Percentiles rank a stretch among this genome's conserved stretches.
These are phyloP conservation scores for Globisporangium yorkense DNA, from an alignment of 352 stramenopile genomes.

Conservation along the genomic window DNA sequence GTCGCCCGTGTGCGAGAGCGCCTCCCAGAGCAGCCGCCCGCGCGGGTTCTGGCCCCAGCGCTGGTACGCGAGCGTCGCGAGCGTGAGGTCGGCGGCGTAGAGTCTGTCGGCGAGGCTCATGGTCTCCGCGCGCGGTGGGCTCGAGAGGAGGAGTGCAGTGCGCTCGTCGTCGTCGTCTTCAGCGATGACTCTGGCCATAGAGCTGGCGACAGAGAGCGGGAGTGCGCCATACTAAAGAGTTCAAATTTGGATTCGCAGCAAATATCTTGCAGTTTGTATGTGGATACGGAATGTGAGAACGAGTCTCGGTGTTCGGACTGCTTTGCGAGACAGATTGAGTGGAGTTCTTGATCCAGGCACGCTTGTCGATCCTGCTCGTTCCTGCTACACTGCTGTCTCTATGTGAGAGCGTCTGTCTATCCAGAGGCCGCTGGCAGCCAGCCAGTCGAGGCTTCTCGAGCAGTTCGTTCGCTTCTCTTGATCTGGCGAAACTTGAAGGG, in stretches of 20 bases:
- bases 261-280: neutral
- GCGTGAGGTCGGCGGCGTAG: conserved; percentile 72
- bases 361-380: too few relatives aligned
- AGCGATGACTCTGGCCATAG: neutral
- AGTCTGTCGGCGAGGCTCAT: conserved; percentile 58
- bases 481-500: too few relatives aligned
- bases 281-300: neutral
- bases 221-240: neutral
- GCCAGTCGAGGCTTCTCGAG: too few relatives aligned
- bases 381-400: too few relatives aligned
- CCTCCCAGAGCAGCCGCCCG: conserved; percentile 56
- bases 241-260: too few relatives aligned
- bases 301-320: too few relatives aligned
- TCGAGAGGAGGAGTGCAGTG: conserved; percentile 8
- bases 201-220: neutral
- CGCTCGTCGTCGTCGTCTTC: conserved; percentile 5
- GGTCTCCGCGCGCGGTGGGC: neutral
- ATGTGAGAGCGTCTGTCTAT: too few relatives aligned
- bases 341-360: too few relatives aligned
- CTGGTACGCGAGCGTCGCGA: conserved; percentile 65
- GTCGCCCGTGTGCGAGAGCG: conserved; percentile 78
- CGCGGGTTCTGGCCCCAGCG: conserved; percentile 43
- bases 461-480: too few relatives aligned
- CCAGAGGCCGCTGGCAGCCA: too few relatives aligned
- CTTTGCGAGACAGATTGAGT: too few relatives aligned